Evolutionary conservation across 1,284 basidiomycete species (phyloP).

Genomic region (Lentinula novae-zelandiae): DNA sequence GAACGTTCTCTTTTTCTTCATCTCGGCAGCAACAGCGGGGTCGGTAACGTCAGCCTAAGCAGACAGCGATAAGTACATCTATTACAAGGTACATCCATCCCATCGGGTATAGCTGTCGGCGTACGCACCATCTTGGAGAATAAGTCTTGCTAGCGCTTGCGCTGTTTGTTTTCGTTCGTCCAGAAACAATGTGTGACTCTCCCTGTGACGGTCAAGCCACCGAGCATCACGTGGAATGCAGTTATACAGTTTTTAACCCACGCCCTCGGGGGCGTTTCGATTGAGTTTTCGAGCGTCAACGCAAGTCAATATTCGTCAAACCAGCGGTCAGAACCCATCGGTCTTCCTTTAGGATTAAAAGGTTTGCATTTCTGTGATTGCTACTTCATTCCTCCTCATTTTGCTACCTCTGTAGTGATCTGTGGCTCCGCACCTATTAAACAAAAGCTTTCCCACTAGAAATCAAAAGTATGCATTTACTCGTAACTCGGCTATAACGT

Average conservation of each 20-base stretch:
- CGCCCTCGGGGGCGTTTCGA: not conserved
- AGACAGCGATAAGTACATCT: constrained; percentile 4
- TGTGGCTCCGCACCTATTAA: constrained; percentile 65
- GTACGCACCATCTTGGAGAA: constrained; percentile 52
- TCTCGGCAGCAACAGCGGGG: constrained; percentile 84
- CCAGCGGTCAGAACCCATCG: constrained; percentile 81
- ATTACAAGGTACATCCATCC: not conserved
- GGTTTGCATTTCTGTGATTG: not conserved
- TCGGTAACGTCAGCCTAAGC: constrained; percentile 83
- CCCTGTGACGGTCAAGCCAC: not conserved
- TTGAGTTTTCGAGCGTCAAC: not conserved
- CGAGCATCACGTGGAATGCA: not conserved
- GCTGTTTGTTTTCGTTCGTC: constrained; percentile 18
- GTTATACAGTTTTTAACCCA: not conserved
- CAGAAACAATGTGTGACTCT: not conserved
- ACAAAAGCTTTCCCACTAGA: constrained; percentile 24
- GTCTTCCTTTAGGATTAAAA: constrained; percentile 89
- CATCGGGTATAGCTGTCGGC: not conserved
- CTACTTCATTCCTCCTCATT: not conserved
- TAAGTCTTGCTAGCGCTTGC: not conserved
- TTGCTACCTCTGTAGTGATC: constrained; percentile 56
- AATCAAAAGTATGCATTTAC: not conserved
- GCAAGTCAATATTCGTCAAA: constrained; percentile 23
- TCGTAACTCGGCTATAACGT: not conserved
- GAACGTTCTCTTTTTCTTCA: constrained; percentile 98